Percentiles rank a stretch among this genome's conserved stretches.
phyloP scores from a whole-genome alignment of 306 rosid species.

The Cyclanthera cordifolia region DNA sequence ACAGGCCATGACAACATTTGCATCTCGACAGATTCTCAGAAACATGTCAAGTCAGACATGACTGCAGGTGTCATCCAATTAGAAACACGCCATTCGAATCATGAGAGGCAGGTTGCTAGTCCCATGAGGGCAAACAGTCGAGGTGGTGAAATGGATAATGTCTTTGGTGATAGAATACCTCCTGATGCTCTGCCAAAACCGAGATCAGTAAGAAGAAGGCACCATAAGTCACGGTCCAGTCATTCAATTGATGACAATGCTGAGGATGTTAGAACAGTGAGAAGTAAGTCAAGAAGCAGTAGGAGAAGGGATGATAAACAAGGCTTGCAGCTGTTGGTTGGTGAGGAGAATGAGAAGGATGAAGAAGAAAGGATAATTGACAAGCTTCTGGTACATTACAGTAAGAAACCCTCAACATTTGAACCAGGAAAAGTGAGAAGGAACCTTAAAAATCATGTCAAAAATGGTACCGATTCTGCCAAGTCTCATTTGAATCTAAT shows the following conservation, averaged over 20 bases:
- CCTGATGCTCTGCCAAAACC: constrained; percentile 38
- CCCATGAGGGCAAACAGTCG: constrained; percentile 27
- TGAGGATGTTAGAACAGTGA: constrained; percentile 34
- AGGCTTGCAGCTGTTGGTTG: constrained; percentile 71
- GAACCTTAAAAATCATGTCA: constrained; percentile 39
- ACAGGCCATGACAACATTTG: constrained; percentile 16
- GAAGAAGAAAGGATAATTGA: constrained; percentile 87
- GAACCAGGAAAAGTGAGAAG: constrained; percentile 51
- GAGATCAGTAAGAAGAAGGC: constrained; percentile 53
- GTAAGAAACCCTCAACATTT: constrained; percentile 48
- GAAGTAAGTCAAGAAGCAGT: constrained; percentile 40
- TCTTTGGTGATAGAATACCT: constrained; percentile 25
- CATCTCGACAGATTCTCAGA: constrained; percentile 26
- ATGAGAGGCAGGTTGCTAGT: constrained; percentile 34
- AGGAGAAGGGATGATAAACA: constrained; percentile 48
- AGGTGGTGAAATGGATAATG: constrained; percentile 32
- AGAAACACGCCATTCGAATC: constrained; percentile 35
- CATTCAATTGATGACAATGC: constrained; percentile 23
- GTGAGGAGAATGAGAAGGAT: constrained; percentile 48
- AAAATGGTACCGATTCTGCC: constrained; percentile 4
- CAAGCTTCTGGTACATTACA: constrained; percentile 66
- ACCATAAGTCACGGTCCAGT: constrained; percentile 46
- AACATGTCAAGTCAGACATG: constrained; percentile 30
- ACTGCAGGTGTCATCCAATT: constrained; percentile 28
- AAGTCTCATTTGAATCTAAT: constrained; percentile 24